These are phyloP conservation scores for Calycina marina DNA, from an alignment of 2,329 filamentous ascomycete genomes.

Conservation along the genomic window DNA sequence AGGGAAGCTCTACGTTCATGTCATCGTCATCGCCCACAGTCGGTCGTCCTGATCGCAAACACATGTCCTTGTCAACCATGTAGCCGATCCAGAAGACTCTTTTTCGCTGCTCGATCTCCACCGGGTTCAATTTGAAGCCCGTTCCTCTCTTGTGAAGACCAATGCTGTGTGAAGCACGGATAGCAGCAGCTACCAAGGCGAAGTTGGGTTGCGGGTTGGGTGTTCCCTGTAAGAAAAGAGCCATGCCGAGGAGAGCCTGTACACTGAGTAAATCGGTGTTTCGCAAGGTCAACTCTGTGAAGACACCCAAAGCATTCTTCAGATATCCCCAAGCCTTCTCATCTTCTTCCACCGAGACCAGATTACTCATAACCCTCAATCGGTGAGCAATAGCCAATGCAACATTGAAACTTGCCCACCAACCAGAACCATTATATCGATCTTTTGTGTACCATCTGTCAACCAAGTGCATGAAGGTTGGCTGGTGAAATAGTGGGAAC, in stretches of 20 bases:
- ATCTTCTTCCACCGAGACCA: slow-evolving; percentile 82
- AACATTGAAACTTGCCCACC: slow-evolving; percentile 96
- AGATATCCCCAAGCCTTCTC: slow-evolving; percentile 89
- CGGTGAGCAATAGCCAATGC: slow-evolving; percentile 87
- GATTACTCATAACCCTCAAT: slow-evolving; percentile 86
- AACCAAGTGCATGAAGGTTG: slow-evolving; percentile 95
- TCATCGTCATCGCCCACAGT: slow-evolving; percentile 63
- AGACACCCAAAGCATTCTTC: slow-evolving; percentile 91
- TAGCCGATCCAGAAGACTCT: slow-evolving; percentile 68
- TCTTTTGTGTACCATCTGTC: slow-evolving; percentile 87
- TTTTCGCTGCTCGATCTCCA: slow-evolving; percentile 84
- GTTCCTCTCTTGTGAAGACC: slow-evolving; percentile 88
- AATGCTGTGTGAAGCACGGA: slow-evolving; percentile 83
- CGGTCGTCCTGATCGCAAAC: slow-evolving; percentile 55
- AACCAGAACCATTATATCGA: slow-evolving; percentile 87
- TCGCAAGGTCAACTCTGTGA: slow-evolving; percentile 85
- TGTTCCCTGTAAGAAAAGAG: slow-evolving; percentile 87
- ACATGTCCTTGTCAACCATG: slow-evolving; percentile 60
- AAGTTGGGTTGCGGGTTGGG: slow-evolving; percentile 93
- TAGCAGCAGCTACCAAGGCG: slow-evolving; percentile 78
- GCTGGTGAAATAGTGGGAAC: slow-evolving; percentile 93
- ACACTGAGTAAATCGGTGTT: slow-evolving; percentile 93
- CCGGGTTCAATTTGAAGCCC: slow-evolving; percentile 82
- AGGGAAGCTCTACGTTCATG: slow-evolving; percentile 93
- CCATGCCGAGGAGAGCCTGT: slow-evolving; percentile 85